Conservation (phyloP, 257 asterid species). For the Nemophila menziesii region DNA sequence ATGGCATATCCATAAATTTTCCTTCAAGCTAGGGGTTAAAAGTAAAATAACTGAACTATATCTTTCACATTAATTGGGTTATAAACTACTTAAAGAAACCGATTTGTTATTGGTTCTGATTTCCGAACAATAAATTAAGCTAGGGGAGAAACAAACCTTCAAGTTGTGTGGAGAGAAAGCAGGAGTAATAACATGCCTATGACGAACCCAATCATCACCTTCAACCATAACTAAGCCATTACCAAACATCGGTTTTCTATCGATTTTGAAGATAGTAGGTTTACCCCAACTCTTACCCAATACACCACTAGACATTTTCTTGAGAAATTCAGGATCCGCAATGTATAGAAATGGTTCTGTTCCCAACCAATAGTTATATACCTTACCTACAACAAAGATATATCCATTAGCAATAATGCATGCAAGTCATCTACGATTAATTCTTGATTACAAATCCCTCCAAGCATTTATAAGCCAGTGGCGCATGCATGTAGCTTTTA, state of each 20-base stretch:
- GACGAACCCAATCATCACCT: slow-evolving; percentile 93
- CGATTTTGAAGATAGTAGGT: slow-evolving; percentile 64
- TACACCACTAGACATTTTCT: slow-evolving; percentile 47
- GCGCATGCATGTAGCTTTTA: background rate
- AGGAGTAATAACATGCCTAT: slow-evolving; percentile 64
- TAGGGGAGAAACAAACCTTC: slow-evolving; percentile 60
- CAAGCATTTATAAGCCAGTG: background rate
- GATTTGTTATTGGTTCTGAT: no score
- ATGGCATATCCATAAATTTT: no score
- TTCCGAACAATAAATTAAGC: no score
- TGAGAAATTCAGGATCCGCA: slow-evolving; percentile 71
- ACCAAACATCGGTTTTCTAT: slow-evolving; percentile 87
- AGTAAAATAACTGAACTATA: no score
- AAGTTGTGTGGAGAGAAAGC: slow-evolving; percentile 70
- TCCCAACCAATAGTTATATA: slow-evolving; percentile 70
- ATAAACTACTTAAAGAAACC: no score
- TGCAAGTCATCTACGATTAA: background rate
- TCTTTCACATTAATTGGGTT: no score
- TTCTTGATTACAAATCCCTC: background rate
- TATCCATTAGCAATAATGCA: background rate
- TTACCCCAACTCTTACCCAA: slow-evolving; percentile 82
- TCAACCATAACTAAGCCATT: slow-evolving; percentile 74
- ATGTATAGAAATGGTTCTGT: slow-evolving; percentile 80
- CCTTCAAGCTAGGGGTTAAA: no score
- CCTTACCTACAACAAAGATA: slow-evolving; percentile 46